Percentiles rank a stretch among this genome's conserved stretches.
phyloP scores from a whole-genome alignment of 2,329 filamentous ascomycete species.

The Ilyonectria mors-panacis region DNA sequence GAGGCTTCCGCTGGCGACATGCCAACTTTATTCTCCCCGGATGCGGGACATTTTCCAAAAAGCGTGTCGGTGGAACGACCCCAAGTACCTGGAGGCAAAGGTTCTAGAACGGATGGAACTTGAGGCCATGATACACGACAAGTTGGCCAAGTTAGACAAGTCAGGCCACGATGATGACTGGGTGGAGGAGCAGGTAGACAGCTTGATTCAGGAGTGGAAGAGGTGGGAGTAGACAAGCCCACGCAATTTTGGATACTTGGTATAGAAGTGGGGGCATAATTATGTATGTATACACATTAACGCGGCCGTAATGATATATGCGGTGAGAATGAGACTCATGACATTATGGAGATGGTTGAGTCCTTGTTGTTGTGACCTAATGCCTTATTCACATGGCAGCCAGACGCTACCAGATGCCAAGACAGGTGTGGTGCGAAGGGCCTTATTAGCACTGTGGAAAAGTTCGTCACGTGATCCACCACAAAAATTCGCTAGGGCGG shows the following conservation, averaged over 20 bases:
- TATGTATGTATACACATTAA: constrained; percentile 39
- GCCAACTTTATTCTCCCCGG: constrained; percentile 84
- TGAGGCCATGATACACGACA: constrained; percentile 71
- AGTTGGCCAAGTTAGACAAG: constrained; percentile 62
- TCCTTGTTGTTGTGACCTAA: not conserved
- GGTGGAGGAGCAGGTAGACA: constrained; percentile 61
- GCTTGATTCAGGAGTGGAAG: constrained; percentile 70
- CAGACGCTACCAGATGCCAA: not conserved
- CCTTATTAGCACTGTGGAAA: constrained; percentile 3
- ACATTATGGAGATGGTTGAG: constrained; percentile 2
- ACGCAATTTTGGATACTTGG: constrained; percentile 19
- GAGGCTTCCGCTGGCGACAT: constrained; percentile 70
- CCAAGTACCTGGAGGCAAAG: constrained; percentile 71
- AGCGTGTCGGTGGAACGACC: constrained; percentile 77
- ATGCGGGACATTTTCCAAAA: constrained; percentile 83
- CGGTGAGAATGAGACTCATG: constrained; percentile 35
- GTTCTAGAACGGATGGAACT: constrained; percentile 72
- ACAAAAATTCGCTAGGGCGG: constrained; percentile 46
- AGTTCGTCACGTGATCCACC: constrained; percentile 33
- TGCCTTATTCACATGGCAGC: not conserved
- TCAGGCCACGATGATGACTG: constrained; percentile 53
- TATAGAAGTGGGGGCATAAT: constrained; percentile 33
- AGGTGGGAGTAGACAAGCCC: constrained; percentile 64
- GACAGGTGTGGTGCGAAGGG: not conserved
- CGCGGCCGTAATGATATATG: constrained; percentile 36